Evolutionary conservation across 2,329 filamentous ascomycete species (phyloP).

Genomic region (Aureobasidium leucospermi): DNA sequence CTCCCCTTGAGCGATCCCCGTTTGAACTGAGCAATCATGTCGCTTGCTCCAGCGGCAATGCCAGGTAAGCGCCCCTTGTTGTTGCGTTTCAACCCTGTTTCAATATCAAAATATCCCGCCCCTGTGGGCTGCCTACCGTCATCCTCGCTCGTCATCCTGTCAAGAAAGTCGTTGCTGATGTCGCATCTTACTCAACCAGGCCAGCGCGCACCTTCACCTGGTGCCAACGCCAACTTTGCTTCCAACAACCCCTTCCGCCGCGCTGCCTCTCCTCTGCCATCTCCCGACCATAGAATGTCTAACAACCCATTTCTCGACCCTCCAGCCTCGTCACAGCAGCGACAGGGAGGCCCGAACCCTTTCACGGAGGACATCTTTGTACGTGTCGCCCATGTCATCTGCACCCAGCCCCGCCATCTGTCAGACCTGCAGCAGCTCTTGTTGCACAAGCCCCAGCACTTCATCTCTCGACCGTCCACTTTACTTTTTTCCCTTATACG

Average conservation of each 20-base stretch:
- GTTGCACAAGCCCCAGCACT: conserved; percentile 4
- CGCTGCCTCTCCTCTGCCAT: conserved; percentile 49
- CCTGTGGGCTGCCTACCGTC: background rate
- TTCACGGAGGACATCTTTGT: conserved; percentile 70
- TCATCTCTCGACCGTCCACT: background rate
- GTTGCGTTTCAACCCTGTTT: conserved; percentile 13
- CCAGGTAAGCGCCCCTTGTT: conserved; percentile 26
- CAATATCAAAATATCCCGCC: conserved; percentile 4
- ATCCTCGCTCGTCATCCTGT: background rate
- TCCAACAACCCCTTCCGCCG: conserved; percentile 76
- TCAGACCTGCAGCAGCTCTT: background rate
- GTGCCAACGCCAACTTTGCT: conserved; percentile 54
- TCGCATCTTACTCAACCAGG: conserved; percentile 2
- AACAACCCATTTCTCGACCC: conserved; percentile 66
- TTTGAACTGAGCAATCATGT: conserved; percentile 24
- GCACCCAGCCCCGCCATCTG: conserved; percentile 8
- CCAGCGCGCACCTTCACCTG: conserved; percentile 40
- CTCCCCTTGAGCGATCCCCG: background rate
- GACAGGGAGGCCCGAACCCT: conserved; percentile 11
- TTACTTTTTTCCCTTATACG: background rate
- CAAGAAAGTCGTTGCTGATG: background rate
- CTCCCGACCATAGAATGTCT: conserved; percentile 45
- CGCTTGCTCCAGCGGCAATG: conserved; percentile 36
- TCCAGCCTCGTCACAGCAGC: conserved; percentile 17
- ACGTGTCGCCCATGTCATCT: conserved; percentile 39